A percentile compares a stretch with the other conserved stretches of the same genome.
Conservation (phyloP, 2,329 filamentous ascomycete genomes). For the Aspergillus udagawae region DNA sequence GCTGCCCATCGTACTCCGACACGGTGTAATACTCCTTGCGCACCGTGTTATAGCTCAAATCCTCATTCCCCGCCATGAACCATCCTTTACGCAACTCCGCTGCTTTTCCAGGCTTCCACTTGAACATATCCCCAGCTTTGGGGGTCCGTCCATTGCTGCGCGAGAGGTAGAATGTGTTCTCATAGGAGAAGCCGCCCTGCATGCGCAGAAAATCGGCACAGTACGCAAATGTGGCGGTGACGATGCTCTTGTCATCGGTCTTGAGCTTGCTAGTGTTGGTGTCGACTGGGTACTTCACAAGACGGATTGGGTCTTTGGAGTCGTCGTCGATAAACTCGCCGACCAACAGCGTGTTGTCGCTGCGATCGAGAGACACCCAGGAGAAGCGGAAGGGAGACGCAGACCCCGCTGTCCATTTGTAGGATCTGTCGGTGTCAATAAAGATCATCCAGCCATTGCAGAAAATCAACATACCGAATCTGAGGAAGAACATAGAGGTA, state of each 20-base stretch:
- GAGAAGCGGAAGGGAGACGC: constrained; percentile 31
- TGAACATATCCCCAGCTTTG: constrained; percentile 30
- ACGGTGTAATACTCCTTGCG: constrained; percentile 20
- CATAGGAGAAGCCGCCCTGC: constrained; percentile 33
- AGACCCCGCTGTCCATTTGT: background rate
- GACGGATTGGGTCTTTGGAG: constrained; percentile 19
- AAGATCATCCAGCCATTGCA: background rate
- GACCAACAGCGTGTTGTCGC: constrained; percentile 28
- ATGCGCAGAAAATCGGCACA: constrained; percentile 30
- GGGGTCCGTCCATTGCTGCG: constrained; percentile 26
- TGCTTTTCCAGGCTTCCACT: constrained; percentile 26
- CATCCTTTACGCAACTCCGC: constrained; percentile 11
- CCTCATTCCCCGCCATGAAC: constrained; percentile 29
- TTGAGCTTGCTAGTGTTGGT: constrained; percentile 23
- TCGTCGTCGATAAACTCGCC: constrained; percentile 31
- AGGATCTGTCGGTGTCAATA: background rate
- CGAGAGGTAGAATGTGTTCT: constrained; percentile 32
- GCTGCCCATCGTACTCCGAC: constrained; percentile 10
- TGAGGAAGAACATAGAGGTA: constrained; percentile 36
- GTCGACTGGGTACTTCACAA: constrained; percentile 31
- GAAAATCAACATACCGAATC: constrained; percentile 21
- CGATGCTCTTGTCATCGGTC: constrained; percentile 8
- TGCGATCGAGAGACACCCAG: constrained; percentile 34
- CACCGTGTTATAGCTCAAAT: constrained; percentile 30
- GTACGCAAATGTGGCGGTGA: constrained; percentile 27